These are phyloP conservation scores for Teunomyces stri DNA, from an alignment of 805 yeast species.

Conservation along the genomic window DNA sequence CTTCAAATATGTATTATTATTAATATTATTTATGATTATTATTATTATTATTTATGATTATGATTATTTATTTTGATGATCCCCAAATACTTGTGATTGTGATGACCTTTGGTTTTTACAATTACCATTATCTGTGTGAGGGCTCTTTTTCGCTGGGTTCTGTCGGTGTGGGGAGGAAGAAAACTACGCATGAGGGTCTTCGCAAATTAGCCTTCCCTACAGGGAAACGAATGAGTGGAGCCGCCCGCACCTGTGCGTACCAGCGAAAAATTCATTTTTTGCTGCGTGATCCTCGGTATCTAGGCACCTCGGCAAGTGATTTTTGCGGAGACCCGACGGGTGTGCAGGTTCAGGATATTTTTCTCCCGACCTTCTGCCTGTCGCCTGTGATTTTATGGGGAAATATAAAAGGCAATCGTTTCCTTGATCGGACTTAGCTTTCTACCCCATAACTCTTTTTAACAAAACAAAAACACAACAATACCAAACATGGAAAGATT, in stretches of 20 bases:
- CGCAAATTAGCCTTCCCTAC: no score
- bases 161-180: no score
- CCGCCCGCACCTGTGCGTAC: neutral
- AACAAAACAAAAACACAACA: conserved; percentile 5
- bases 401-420: conserved; percentile 3
- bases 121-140: no score
- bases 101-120: no score
- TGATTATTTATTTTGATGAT: neutral
- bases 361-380: neutral
- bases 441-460: neutral
- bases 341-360: neutral
- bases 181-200: no score
- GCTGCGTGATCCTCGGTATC: conserved; percentile 1
- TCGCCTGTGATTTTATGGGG: conserved; percentile 7
- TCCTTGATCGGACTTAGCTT: neutral
- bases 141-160: no score
- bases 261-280: neutral
- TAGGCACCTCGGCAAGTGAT: neutral
- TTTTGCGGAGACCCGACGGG: conserved; percentile 3
- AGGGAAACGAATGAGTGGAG: neutral
- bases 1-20: neutral
- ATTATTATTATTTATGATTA: neutral
- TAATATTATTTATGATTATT: neutral
- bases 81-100: neutral
- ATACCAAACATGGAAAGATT: conserved; percentile 40